A percentile compares a stretch with the other conserved stretches of the same genome.
Conservation (phyloP, 2,329 filamentous ascomycete species). For the Furcasterigmium furcatum region DNA sequence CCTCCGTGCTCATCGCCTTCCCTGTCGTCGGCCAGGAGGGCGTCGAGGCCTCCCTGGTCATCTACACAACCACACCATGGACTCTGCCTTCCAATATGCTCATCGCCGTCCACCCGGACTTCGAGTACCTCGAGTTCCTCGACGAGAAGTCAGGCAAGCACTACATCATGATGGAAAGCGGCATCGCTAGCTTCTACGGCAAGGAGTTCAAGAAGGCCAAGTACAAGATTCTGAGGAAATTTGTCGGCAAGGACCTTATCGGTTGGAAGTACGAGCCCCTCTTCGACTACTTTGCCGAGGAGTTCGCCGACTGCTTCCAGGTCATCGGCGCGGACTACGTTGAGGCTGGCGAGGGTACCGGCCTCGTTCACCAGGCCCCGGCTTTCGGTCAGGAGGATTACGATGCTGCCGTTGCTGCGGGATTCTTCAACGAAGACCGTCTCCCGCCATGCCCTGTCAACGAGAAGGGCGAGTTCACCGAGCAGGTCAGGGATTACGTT, state of each 20-base stretch:
- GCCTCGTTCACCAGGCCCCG: slow-evolving; percentile 90
- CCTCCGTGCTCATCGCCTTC: slow-evolving; percentile 84
- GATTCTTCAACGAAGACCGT: slow-evolving; percentile 73
- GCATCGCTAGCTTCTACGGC: slow-evolving; percentile 73
- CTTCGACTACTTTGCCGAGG: slow-evolving; percentile 85
- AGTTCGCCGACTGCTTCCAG: slow-evolving; percentile 85
- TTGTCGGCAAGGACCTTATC: slow-evolving; percentile 80
- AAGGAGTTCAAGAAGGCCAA: slow-evolving; percentile 96
- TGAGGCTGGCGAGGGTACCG: slow-evolving; percentile 84
- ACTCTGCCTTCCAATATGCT: slow-evolving; percentile 79
- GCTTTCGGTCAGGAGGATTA: slow-evolving; percentile 98
- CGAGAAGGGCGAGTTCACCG: slow-evolving; percentile 75
- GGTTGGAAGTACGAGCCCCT: slow-evolving; percentile 87
- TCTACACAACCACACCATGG: slow-evolving; percentile 89
- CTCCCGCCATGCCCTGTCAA: slow-evolving; percentile 91
- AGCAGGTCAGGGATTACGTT: slow-evolving; percentile 73
- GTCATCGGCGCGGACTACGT: slow-evolving; percentile 85
- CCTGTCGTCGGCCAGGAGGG: slow-evolving; percentile 67
- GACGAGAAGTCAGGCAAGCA: slow-evolving; percentile 81
- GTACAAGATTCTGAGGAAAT: slow-evolving; percentile 75
- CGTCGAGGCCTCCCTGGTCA: slow-evolving; percentile 70
- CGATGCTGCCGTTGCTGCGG: slow-evolving; percentile 71
- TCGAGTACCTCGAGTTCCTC: slow-evolving; percentile 82
- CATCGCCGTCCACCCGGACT: slow-evolving; percentile 75
- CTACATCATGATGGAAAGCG: slow-evolving; percentile 80